phyloP scores from a whole-genome alignment of 768 basidiomycete species.

The Mycena latifolia region DNA sequence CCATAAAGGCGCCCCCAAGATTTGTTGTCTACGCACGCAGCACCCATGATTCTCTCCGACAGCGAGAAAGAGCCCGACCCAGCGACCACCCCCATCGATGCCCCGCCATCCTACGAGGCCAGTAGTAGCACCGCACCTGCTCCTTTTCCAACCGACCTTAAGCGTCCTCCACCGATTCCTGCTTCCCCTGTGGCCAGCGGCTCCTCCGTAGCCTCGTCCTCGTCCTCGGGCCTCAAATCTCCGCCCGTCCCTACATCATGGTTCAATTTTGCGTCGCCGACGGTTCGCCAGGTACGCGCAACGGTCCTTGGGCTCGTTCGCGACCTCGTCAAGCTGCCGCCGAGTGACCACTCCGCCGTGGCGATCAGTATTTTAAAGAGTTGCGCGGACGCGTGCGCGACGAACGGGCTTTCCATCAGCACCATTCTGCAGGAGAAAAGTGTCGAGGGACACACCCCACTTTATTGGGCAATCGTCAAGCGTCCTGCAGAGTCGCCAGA shows the following conservation, averaged over 20 bases:
- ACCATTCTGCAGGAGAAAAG: slow-evolving; percentile 58
- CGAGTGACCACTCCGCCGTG: slow-evolving; percentile 27
- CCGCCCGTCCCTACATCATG: slow-evolving; percentile 17
- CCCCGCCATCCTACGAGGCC: slow-evolving; percentile 32
- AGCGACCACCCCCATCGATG: slow-evolving; percentile 8
- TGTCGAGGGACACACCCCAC: slow-evolving; percentile 59
- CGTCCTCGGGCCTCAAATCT: slow-evolving; percentile 8
- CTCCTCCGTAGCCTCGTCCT: slow-evolving; percentile 20
- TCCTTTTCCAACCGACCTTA: slow-evolving; percentile 1
- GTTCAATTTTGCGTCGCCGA: slow-evolving; percentile 32
- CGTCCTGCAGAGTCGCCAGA: slow-evolving; percentile 22
- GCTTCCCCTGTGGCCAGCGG: slow-evolving; percentile 15
- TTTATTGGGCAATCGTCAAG: slow-evolving; percentile 61
- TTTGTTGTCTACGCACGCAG: not conserved
- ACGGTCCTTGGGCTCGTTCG: slow-evolving; percentile 55
- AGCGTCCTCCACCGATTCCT: slow-evolving; percentile 14
- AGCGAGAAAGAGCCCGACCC: slow-evolving; percentile 7
- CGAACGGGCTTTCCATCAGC: slow-evolving; percentile 54
- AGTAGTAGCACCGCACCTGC: slow-evolving; percentile 11
- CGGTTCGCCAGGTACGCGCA: slow-evolving; percentile 48
- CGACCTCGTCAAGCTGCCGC: slow-evolving; percentile 49
- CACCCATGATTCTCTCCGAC: slow-evolving; percentile 24
- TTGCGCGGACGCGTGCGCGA: slow-evolving; percentile 59
- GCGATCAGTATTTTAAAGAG: slow-evolving; percentile 51
- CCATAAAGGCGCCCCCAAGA: not conserved